phyloP scores from a whole-genome alignment of 2,329 filamentous ascomycete species.

The Leptographium lundbergii region DNA sequence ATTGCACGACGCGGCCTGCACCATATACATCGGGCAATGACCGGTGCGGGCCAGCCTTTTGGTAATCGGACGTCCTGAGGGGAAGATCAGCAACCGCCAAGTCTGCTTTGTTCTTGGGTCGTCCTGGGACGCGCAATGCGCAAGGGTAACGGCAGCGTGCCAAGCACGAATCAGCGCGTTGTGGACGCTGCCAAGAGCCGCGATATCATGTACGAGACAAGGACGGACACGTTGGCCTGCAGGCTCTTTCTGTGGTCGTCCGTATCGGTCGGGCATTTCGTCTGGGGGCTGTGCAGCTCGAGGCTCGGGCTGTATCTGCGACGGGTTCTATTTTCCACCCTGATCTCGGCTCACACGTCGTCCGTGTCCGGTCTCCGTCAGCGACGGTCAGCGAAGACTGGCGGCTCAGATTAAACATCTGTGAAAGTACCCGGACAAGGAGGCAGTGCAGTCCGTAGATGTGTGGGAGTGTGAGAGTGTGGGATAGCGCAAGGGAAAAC shows the following conservation, averaged over 20 bases:
- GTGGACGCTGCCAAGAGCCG: not conserved
- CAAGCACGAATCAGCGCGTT: not conserved
- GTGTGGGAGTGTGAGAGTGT: too few species aligned
- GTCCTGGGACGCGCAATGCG: not conserved
- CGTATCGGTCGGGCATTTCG: not conserved
- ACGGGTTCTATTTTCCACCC: too few species aligned
- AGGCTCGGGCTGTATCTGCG: not conserved
- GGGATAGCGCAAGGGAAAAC: too few species aligned
- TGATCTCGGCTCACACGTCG: too few species aligned
- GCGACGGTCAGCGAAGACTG: too few species aligned
- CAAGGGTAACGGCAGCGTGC: not conserved
- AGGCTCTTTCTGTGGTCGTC: not conserved
- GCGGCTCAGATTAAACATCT: too few species aligned
- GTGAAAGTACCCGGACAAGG: too few species aligned
- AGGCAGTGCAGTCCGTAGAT: too few species aligned
- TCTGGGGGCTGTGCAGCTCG: not conserved
- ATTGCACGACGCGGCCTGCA: not conserved
- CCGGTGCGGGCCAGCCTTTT: not conserved
- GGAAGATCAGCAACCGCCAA: not conserved
- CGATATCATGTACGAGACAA: too few species aligned
- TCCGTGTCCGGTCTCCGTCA: too few species aligned
- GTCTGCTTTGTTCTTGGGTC: not conserved
- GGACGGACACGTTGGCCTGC: not conserved
- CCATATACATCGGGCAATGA: not conserved
- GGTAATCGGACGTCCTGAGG: not conserved